Base-by-base conservation (phyloP, 2,329 filamentous ascomycete species). In the Alternaria panax region DNA sequence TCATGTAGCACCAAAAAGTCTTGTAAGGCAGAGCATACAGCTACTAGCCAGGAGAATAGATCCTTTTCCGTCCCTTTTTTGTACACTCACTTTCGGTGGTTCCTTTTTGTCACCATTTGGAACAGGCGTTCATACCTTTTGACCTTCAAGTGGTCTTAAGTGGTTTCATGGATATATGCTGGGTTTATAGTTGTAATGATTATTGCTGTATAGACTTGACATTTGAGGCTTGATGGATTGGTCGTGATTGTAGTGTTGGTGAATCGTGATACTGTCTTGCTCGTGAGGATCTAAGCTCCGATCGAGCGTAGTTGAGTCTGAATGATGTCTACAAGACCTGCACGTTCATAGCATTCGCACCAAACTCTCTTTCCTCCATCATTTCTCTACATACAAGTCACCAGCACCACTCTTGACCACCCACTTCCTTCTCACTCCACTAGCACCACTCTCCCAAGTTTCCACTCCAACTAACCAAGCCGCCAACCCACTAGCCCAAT, bases 1-100 rank as follows among this genome's bases (percentile, higher is more conserved):
- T 73, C 70, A 72, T 73, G 70, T 73, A 73, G 70, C 70, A 73
- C 70, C 62, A 69, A 57, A 67, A 68, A 71, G 67, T 70, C 67
- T 73, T 73, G 70, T 73, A 73, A 66, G 68, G 64, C 56, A 59
- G 59, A 55, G 45, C 36, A 9, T 20, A 40, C 12, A 40, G 58
- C 11, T 47, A 22, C 9, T 64, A 43, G 69, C 68, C 60, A 70
- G 68, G 68, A 72, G 68, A 69, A 58, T 69, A 69, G 64, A 71
- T 62, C 40, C 64, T 63, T 54, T 48, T 20, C 12, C 64, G 56
- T 63, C 64, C 36, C n/a, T 27, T 32, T 59, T 63, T 55, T 53
- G 60, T 64, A 54, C 60, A 60, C 57, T 45, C 45, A 48, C 45
- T 36, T 34, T 32, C 38, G 38, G 38, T 41, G 38, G 20, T 24